Evolutionary conservation across 2,329 filamentous ascomycete genomes (phyloP), one percentile per base, ranked within the genome.

Genomic region (Stachybotrys chartarum): DNA sequence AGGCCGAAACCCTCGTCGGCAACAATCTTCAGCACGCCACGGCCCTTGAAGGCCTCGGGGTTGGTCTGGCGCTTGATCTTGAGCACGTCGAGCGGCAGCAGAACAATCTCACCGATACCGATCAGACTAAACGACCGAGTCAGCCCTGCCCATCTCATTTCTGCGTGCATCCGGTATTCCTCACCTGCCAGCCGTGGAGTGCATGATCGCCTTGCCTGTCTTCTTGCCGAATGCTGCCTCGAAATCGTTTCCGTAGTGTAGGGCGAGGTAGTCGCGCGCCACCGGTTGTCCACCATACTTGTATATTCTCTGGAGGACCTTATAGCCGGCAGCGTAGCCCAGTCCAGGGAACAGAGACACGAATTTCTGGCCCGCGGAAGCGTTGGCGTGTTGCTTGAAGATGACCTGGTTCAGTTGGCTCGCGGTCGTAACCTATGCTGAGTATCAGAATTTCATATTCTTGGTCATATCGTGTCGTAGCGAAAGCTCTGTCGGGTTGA

Each of bases 11-110:
- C 94, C 74, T 99, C 94, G 69, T 99, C 94, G 57, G 84, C 82
- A 59, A 99, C 82, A 62, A 99, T 97, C 75, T 82, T 87, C 70
- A 97, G 77, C 57, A 99, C 81, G 59, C 94, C 94, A 66, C 94
- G 89, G 64, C 93, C 93, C 63, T 91, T 85, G 85, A 99, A 99
- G 42, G 94, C 92, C 70, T 97, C 94, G 46, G 94, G 94, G 80
- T 99, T 99, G 63, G 94, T 99, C 79, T 99, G 94, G 67, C 94
- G 87, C 84, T 99, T 99, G 79, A 99, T 99, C 84, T 99, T 99
- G 60, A 99, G 83, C 45, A 99, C 93, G 66, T 99, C 94, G 58
- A 99, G 84, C 47, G 94, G 94, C 46, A 99, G 83, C 32, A 99
- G 84, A 57, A 99, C 84, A 61, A 99, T 96, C 78, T 99, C 94